A percentile compares a stretch with the other conserved stretches of the same genome.
Conservation (phyloP, 129 eudicot species). For the Ambrosia trifida region DNA sequence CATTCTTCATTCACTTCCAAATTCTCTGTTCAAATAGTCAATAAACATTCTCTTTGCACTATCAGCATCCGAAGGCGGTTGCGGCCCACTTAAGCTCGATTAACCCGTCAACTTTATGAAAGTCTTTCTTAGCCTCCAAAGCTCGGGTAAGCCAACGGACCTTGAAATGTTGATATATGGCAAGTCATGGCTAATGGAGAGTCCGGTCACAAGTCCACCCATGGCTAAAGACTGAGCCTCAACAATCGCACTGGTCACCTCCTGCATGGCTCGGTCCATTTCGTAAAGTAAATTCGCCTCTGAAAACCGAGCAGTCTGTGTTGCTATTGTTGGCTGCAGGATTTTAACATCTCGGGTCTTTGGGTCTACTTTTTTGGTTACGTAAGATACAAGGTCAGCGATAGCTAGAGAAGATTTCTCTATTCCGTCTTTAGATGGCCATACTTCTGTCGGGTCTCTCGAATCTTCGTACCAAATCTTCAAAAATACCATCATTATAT, state of each 20-base stretch:
- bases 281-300: conserved; percentile 93
- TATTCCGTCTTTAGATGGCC: conserved; percentile 68
- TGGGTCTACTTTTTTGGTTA: conserved; percentile 83
- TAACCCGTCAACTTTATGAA: conserved; percentile 88
- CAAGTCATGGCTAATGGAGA: conserved; percentile 60
- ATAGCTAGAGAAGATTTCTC: conserved; percentile 63
- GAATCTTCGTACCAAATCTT: conserved; percentile 80
- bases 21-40: conserved; percentile 89
- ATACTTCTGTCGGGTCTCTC: conserved; percentile 81
- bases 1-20: conserved; percentile 53
- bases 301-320: conserved; percentile 64
- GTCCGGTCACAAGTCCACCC: conserved; percentile 74
- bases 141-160: conserved; percentile 82
- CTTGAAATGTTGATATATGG: conserved; percentile 60
- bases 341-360: conserved; percentile 75
- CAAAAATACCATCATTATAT: conserved; percentile 67
- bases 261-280: conserved; percentile 91
- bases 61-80: conserved; percentile 89
- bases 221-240: conserved; percentile 79
- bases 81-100: conserved; percentile 90
- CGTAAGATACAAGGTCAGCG: conserved; percentile 57
- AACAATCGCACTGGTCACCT: conserved; percentile 67
- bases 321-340: conserved; percentile 93
- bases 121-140: conserved; percentile 80
- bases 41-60: conserved; percentile 96